phyloP scores from a whole-genome alignment of 345 rosid species.

The Luvunga scandens region DNA sequence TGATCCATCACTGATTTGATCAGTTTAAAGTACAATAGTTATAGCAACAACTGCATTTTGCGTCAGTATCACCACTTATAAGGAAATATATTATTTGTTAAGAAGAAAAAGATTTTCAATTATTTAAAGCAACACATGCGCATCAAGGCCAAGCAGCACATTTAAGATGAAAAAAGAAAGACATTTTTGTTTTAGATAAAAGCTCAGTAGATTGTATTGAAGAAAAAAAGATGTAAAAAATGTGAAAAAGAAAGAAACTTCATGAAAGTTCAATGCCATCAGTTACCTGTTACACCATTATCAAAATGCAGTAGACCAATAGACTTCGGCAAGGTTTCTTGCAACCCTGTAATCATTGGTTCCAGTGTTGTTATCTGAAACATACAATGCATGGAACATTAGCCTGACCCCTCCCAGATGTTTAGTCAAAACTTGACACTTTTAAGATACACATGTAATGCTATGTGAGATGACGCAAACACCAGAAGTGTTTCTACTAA shows the following conservation, averaged over 20 bases:
- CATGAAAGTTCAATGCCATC: background rate
- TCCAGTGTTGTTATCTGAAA: conserved; percentile 76
- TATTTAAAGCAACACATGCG: background rate
- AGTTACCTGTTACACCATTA: conserved; percentile 85
- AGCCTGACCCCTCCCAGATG: conserved; percentile 13
- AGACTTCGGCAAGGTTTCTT: conserved; percentile 91
- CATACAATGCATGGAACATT: conserved; percentile 11
- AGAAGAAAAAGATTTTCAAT: background rate
- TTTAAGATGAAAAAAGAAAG: background rate
- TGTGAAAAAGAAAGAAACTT: background rate
- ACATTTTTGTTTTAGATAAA: no score
- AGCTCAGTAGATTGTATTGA: no score
- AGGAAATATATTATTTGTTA: background rate
- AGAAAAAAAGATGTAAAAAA: no score
- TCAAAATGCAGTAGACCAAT: conserved; percentile 95
- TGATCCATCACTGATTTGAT: background rate
- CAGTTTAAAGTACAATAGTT: background rate
- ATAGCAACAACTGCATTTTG: background rate
- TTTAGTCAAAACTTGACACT: background rate
- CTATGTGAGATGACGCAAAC: background rate
- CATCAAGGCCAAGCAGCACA: background rate
- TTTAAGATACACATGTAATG: background rate
- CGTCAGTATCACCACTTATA: background rate
- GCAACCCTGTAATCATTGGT: conserved; percentile 85
- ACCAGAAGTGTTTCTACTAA: background rate